Percentiles rank a stretch among this genome's conserved stretches.
Evolutionary conservation across 2,329 filamentous ascomycete genomes (phyloP).

Genomic region (Ophiostoma tasmaniense): DNA sequence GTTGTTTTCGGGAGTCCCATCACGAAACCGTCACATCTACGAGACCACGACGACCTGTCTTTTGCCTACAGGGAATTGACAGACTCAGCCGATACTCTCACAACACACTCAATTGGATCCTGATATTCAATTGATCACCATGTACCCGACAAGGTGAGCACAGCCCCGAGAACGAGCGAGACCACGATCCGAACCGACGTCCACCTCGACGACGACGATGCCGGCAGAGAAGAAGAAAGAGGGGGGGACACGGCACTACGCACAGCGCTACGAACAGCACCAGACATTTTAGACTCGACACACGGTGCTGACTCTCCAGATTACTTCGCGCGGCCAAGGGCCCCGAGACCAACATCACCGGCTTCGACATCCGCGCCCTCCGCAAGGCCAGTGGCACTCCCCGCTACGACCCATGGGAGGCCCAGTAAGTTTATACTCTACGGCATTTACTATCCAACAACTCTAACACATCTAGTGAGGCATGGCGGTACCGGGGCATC

Average conservation of each 20-base stretch:
- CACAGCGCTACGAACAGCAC: too few relatives aligned
- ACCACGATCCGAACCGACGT: not conserved
- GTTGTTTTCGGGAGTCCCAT: conserved; percentile 4
- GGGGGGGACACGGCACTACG: not conserved
- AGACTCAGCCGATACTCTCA: not conserved
- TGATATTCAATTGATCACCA: conserved; percentile 19
- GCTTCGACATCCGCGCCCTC: conserved; percentile 81
- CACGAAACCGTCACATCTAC: conserved; percentile 7
- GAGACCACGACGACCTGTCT: conserved; percentile 7
- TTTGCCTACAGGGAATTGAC: not conserved
- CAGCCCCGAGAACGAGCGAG: not conserved
- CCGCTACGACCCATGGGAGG: conserved; percentile 59
- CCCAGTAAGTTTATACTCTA: conserved; percentile 42
- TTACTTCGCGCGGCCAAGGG: conserved; percentile 45
- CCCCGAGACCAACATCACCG: conserved; percentile 69
- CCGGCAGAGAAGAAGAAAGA: not conserved
- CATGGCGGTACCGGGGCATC: conserved; percentile 85
- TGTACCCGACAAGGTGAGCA: conserved; percentile 31
- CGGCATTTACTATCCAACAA: too few relatives aligned
- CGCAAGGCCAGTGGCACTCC: conserved; percentile 58
- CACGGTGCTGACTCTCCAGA: conserved; percentile 25
- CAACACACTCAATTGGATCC: conserved; percentile 9
- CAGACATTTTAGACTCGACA: too few relatives aligned
- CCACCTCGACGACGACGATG: not conserved
- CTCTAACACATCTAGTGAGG: conserved; percentile 55